These are phyloP conservation scores for Penstemon davidsonii DNA, from an alignment of 257 asterid genomes.

Conservation along the genomic window DNA sequence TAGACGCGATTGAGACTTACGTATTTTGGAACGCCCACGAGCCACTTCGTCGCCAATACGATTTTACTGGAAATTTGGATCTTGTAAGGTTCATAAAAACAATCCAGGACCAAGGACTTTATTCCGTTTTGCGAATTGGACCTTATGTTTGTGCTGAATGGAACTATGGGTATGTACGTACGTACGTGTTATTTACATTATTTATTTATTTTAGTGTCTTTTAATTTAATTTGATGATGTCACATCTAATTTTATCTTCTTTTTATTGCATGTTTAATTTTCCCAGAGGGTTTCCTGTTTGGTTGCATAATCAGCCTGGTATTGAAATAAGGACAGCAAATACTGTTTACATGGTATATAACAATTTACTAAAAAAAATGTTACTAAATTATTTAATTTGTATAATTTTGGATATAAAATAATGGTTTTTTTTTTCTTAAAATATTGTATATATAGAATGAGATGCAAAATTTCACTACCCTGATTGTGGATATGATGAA, in stretches of 20 bases:
- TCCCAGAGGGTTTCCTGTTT: conserved; percentile 71
- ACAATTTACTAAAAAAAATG: not conserved
- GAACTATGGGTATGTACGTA: conserved; percentile 67
- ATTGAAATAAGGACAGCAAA: conserved; percentile 59
- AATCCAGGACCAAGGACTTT: conserved; percentile 56
- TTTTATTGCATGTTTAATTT: not conserved
- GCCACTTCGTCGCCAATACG: conserved; percentile 59
- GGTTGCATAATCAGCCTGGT: conserved; percentile 68
- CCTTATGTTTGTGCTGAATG: conserved; percentile 90
- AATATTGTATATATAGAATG: conserved; percentile 39
- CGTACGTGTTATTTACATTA: not conserved
- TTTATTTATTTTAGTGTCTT: too few relatives aligned
- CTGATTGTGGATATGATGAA: conserved; percentile 67
- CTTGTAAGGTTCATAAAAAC: conserved; percentile 64
- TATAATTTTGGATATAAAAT: not conserved
- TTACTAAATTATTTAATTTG: not conserved
- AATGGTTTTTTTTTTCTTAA: not conserved
- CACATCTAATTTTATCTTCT: too few relatives aligned
- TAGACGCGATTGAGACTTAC: conserved; percentile 77
- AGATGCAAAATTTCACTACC: conserved; percentile 71
- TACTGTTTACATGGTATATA: conserved; percentile 52
- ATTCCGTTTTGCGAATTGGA: conserved; percentile 70
- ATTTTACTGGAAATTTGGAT: conserved; percentile 65
- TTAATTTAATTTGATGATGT: too few relatives aligned
- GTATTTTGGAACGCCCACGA: conserved; percentile 87